Evolutionary conservation across 768 basidiomycete genomes (phyloP), one percentile per base, ranked within the genome.

Genomic region (Lentinula aciculospora): DNA sequence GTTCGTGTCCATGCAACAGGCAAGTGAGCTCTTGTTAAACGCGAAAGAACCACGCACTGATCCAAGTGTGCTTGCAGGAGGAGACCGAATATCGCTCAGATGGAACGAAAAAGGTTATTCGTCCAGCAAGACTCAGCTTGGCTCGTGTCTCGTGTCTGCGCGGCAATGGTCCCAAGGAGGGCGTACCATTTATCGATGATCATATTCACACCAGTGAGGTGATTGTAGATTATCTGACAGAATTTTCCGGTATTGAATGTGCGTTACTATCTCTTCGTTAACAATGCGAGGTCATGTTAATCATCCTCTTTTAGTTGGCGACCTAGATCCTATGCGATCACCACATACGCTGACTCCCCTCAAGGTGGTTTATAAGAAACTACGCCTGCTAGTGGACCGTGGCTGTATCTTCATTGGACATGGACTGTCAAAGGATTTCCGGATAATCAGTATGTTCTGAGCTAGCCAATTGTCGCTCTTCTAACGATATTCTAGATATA

Each of bases 351-450:
- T 98, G 46, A 97, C 96, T 1, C 96, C 97, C 0, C 75, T 98
- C 58, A 99, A 99, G 66, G 81, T 96, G n/a, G 97, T 94, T 2
- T 99, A 98, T 75, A 98, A 98, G 78, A 99, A 99, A 68, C 76
- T 99, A 12, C 84, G 97, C 2, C 71, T 95, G 19, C 77, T 98
- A 4, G 94, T 98, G 19, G 97, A 99, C 68, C 80, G 88, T 23
- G 94, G 95, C 4, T 99, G 97, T 67, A 89, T 94, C 58, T 99
- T 99, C 68, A 89, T 98, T 56, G 97, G 97, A 0, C 97, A 99
- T 65, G 97, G 97, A 4, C 81, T 99, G 17, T 89, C 93, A 15
- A 98, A 98, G 68, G 97, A 99, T 69, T 98, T 98, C 74, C 84
- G 96, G 10, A 98, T 96, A 57, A 99, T 98, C 74, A 99, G 96